These are phyloP conservation scores for Andrographis paniculata DNA, from an alignment of 305 asterid species.

Conservation along the genomic window DNA sequence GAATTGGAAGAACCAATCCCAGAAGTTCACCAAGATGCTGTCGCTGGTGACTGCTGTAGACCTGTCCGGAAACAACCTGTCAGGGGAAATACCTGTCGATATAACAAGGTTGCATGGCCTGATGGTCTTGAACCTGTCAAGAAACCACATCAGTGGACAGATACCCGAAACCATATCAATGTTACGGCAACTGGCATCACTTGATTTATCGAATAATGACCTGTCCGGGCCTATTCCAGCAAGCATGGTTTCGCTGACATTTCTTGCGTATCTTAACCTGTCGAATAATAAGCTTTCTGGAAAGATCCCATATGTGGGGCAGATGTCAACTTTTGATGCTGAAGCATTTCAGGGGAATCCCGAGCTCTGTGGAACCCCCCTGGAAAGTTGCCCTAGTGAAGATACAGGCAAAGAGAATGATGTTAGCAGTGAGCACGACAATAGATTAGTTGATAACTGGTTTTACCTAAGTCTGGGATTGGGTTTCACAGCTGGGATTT, in stretches of 20 bases:
- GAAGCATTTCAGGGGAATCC: conserved; percentile 35
- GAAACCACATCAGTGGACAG: conserved; percentile 36
- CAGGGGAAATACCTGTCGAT: conserved; percentile 38
- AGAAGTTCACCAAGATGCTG: conserved; percentile 40
- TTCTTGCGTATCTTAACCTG: conserved; percentile 30
- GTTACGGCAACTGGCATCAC: conserved; percentile 29
- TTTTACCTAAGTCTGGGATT: conserved; percentile 40
- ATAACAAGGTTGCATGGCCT: conserved; percentile 31
- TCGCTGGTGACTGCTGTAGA: conserved; percentile 45
- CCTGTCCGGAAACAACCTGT: conserved; percentile 36
- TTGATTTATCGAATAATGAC: conserved; percentile 45
- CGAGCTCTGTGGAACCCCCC: conserved; percentile 38
- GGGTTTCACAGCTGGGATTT: conserved; percentile 39
- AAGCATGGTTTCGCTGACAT: conserved; percentile 29
- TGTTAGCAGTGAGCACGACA: conserved; percentile 9
- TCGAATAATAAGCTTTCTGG: conserved; percentile 47
- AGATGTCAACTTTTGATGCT: conserved; percentile 34
- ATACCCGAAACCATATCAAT: conserved; percentile 38
- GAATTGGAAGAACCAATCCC: conserved; percentile 33
- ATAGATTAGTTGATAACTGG: conserved; percentile 27
- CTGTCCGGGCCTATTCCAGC: conserved; percentile 39
- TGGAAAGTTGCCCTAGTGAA: conserved; percentile 22
- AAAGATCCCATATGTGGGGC: conserved; percentile 36
- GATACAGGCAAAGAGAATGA: conserved; percentile 17
- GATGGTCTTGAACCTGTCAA: conserved; percentile 35